Evolutionary conservation across 371 early-diverging fungal genomes (phyloP), one percentile per base, ranked within the genome.

Genomic region (Mucor lusitanicus): DNA sequence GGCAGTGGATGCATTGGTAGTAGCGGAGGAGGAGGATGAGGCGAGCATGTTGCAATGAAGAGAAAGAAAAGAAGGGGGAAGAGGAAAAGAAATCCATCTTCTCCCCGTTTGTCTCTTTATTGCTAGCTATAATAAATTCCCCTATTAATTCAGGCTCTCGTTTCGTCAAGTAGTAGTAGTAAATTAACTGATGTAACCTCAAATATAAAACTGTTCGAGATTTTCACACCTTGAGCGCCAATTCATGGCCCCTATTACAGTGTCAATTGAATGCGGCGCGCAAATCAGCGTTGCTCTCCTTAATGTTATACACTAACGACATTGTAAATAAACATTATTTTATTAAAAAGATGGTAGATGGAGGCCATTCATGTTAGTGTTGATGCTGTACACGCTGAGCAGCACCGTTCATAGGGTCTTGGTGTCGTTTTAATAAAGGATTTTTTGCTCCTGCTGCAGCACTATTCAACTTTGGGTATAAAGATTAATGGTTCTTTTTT

Each of bases 381-480:
- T 4, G 44, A 15, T 39, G 44, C 27, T 54, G 59, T n/a, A 44
- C 70, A 70, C 9, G 70, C 70, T 50, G 50, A 50, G 50, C 70
- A 70, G 21, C 62, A 70, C 6, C 70, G 28, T 65, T 65, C 70
- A 62, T 57, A 70, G 6, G 65, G 61, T 39, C 40, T 67, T 56
- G 55, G n/a, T 37, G 37, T 27, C 3, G 19, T 17, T 25, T 32
- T 48, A 33, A 28, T 44, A 33, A 23, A 28, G 21, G 33, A 50
- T 28, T 50, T 9, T 21, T 35, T 50, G 33, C n/a, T 48, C 17
- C 19, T 21, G 30, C 32, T 48, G 23, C 25, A 50, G 23, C 25
- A 50, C 50, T 50, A 50, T 60, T 23, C 17, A 42, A 28, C 40
- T 60, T 42, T 19, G n/a, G 17, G 30, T 59, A 59, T 56, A 59